A percentile compares a stretch with the other conserved stretches of the same genome.
phyloP scores from a whole-genome alignment of 2,329 filamentous ascomycete species.

The Chrysosporium queenslandicum region DNA sequence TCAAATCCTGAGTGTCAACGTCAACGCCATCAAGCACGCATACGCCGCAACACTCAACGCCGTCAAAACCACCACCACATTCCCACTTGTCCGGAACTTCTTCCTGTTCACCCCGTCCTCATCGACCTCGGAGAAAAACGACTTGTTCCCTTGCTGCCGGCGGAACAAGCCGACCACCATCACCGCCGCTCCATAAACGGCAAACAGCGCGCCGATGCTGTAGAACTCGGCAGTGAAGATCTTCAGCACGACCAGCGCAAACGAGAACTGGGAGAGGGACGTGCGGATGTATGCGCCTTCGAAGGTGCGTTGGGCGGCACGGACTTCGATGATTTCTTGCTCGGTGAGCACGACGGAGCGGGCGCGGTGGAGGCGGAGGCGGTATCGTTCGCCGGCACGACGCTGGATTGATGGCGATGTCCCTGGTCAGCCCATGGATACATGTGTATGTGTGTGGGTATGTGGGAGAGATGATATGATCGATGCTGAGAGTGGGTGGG shows the following conservation, averaged over 20 bases:
- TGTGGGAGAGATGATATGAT: neutral
- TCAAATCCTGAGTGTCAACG: constrained; percentile 34
- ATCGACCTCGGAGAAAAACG: constrained; percentile 63
- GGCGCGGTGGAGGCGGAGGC: constrained; percentile 71
- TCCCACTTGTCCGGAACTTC: constrained; percentile 56
- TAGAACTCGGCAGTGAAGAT: constrained; percentile 98
- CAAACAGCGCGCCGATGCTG: constrained; percentile 89
- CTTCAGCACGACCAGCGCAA: constrained; percentile 86
- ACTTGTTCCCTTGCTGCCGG: constrained; percentile 80
- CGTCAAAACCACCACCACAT: constrained; percentile 54
- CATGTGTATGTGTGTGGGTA: neutral
- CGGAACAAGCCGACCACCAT: constrained; percentile 75
- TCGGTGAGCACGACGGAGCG: constrained; percentile 71
- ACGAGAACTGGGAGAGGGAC: constrained; percentile 87
- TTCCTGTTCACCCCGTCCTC: constrained; percentile 52
- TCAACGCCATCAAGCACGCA: constrained; percentile 50
- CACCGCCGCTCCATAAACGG: constrained; percentile 78
- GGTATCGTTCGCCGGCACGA: constrained; percentile 63
- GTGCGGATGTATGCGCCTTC: constrained; percentile 96
- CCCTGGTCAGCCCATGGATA: neutral
- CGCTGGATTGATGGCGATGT: constrained; percentile 40
- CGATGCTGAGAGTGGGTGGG: neutral
- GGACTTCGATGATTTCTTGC: constrained; percentile 83
- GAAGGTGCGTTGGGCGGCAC: constrained; percentile 90
- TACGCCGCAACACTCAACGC: constrained; percentile 54